Percentiles rank a stretch among this genome's conserved stretches.
Evolutionary conservation across 176 grass and related monocot species (phyloP).

Genomic region (Chloris gayana): DNA sequence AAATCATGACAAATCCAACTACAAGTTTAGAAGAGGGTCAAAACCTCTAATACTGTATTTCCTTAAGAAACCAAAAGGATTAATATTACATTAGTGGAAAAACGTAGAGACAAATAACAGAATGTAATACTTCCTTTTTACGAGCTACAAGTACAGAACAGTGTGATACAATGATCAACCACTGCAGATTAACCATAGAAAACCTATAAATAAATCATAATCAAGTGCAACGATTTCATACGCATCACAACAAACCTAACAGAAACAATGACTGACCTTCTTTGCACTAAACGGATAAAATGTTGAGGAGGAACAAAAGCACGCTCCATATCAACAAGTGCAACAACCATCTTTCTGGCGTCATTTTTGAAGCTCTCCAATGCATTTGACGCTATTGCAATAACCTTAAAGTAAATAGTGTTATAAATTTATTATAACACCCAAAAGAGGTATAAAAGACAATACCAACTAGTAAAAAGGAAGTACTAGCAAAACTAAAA

Average conservation of each 20-base stretch:
- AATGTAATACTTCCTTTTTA: neutral
- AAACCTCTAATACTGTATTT: conserved; percentile 5
- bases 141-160: conserved; percentile 22
- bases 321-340: conserved; percentile 98
- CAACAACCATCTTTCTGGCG: conserved; percentile 93
- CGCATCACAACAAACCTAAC: conserved; percentile 20
- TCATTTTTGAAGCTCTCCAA: conserved; percentile 88
- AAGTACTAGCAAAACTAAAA: conserved; percentile 14
- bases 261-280: conserved; percentile 63
- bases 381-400: conserved; percentile 88
- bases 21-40: neutral
- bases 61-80: neutral
- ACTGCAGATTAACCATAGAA: neutral
- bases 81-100: conserved; percentile 1
- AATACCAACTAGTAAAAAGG: neutral
- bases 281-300: conserved; percentile 90
- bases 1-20: neutral
- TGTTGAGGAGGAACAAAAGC: conserved; percentile 93
- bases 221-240: neutral
- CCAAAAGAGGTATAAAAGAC: conserved; percentile 38
- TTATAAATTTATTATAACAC: conserved; percentile 4
- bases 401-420: conserved; percentile 52
- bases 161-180: too few relatives aligned
- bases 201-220: neutral
- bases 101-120: neutral